Conservation (phyloP, 495 filamentous ascomycete genomes). For the Neurospora terricola region DNA sequence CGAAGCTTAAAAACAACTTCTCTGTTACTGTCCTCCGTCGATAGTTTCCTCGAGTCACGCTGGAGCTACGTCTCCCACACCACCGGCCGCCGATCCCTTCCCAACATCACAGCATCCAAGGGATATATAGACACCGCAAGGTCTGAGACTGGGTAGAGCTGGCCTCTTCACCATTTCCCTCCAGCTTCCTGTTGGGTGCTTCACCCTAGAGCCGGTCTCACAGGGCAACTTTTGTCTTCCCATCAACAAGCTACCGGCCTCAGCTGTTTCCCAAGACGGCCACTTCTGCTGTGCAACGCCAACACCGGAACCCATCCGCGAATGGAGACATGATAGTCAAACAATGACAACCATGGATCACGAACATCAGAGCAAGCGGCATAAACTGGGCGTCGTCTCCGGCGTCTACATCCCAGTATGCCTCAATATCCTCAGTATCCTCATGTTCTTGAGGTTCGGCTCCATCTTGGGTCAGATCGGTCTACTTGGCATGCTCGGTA, state of each 20-base stretch:
- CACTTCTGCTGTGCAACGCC: background rate
- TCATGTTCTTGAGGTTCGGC: conserved; percentile 83
- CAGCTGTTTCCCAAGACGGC: background rate
- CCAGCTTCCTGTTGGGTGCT: background rate
- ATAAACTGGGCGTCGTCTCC: conserved; percentile 64
- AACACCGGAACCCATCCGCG: background rate
- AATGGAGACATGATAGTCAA: background rate
- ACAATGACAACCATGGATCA: conserved; percentile 19
- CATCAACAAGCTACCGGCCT: background rate
- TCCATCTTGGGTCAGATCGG: conserved; percentile 72
- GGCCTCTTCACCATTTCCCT: background rate
- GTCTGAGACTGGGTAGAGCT: background rate
- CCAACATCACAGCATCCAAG: background rate
- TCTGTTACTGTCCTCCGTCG: background rate
- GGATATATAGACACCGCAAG: background rate
- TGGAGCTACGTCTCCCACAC: background rate
- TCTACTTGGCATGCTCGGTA: conserved; percentile 71
- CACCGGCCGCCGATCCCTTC: background rate
- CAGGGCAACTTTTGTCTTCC: background rate
- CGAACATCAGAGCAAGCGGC: conserved; percentile 22
- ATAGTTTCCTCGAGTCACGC: background rate
- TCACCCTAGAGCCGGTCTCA: background rate
- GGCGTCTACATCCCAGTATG: conserved; percentile 82
- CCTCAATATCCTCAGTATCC: conserved; percentile 82
- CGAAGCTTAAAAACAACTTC: background rate